Evolutionary conservation across 495 filamentous ascomycete species (phyloP).

Genomic region (Aspergillus steynii): DNA sequence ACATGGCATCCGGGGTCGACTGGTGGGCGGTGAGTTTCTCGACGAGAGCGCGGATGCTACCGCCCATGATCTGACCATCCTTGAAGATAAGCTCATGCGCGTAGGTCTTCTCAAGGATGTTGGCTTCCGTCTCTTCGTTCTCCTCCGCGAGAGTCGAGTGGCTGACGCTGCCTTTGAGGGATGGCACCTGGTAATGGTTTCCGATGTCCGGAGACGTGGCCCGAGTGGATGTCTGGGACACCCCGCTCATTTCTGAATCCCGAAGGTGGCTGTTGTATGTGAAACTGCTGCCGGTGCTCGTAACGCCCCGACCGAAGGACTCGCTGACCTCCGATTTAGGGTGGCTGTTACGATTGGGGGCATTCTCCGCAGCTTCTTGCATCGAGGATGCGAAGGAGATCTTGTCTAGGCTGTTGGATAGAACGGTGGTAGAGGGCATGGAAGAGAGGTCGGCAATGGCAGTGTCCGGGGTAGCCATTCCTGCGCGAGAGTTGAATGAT

Average conservation of each 20-base stretch:
- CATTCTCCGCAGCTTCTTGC: slow-evolving; percentile 16
- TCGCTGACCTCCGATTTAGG: slow-evolving; percentile 39
- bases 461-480: slow-evolving; percentile 20
- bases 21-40: slow-evolving; percentile 93
- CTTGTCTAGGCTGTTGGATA: slow-evolving; percentile 42
- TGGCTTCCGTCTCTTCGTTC: slow-evolving; percentile 74
- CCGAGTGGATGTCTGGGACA: slow-evolving; percentile 82
- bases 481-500: slow-evolving; percentile 38
- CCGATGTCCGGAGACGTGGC: slow-evolving; percentile 82
- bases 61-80: slow-evolving; percentile 91
- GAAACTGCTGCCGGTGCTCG: slow-evolving; percentile 64
- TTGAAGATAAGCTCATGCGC: slow-evolving; percentile 93
- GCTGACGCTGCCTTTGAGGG: slow-evolving; percentile 56
- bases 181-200: slow-evolving; percentile 40
- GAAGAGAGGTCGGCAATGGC: slow-evolving; percentile 16
- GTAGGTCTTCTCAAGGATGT: slow-evolving; percentile 79
- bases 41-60: slow-evolving; percentile 85
- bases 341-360: slow-evolving; percentile 29
- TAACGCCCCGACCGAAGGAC: slow-evolving; percentile 42
- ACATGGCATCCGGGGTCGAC: slow-evolving; percentile 87
- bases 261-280: slow-evolving; percentile 73
- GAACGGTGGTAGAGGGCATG: slow-evolving; percentile 30
- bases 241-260: slow-evolving; percentile 77
- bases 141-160: slow-evolving; percentile 70
- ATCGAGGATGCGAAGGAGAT: slow-evolving; percentile 32